phyloP scores from a whole-genome alignment of 305 asterid species.

The Fraxinus angustifolia region DNA sequence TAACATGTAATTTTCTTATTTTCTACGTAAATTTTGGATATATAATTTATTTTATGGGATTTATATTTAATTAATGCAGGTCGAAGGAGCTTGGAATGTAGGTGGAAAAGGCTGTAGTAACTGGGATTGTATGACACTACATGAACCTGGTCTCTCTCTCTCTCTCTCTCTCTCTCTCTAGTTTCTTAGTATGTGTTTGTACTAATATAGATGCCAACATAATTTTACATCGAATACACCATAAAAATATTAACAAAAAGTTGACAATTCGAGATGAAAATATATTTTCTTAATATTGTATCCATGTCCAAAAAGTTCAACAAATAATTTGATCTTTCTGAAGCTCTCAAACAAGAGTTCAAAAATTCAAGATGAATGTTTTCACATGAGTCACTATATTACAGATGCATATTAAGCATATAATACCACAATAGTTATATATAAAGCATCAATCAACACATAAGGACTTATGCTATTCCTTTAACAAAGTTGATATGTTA shows the following conservation, averaged over 20 bases:
- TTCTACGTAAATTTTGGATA: neutral
- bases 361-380: too few relatives aligned
- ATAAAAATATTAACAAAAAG: neutral
- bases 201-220: too few relatives aligned
- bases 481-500: too few relatives aligned
- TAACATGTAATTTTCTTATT: neutral
- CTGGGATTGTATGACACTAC: constrained; percentile 18
- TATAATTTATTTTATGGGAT: neutral
- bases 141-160: constrained; percentile 9
- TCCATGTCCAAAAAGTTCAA: too few relatives aligned
- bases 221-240: neutral
- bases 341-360: too few relatives aligned
- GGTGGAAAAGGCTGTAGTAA: constrained; percentile 18
- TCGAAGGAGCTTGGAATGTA: neutral
- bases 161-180: neutral
- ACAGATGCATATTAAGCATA: neutral
- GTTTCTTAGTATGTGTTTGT: neutral
- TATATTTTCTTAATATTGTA: neutral
- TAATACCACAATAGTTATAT: too few relatives aligned
- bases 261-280: neutral
- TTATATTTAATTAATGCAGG: neutral
- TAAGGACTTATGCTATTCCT: too few relatives aligned
- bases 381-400: too few relatives aligned
- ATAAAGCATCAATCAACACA: too few relatives aligned
- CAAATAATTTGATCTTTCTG: too few relatives aligned